A percentile compares a stretch with the other conserved stretches of the same genome.
phyloP scores from a whole-genome alignment of 805 yeast species.

The Clavispora vitiphila region DNA sequence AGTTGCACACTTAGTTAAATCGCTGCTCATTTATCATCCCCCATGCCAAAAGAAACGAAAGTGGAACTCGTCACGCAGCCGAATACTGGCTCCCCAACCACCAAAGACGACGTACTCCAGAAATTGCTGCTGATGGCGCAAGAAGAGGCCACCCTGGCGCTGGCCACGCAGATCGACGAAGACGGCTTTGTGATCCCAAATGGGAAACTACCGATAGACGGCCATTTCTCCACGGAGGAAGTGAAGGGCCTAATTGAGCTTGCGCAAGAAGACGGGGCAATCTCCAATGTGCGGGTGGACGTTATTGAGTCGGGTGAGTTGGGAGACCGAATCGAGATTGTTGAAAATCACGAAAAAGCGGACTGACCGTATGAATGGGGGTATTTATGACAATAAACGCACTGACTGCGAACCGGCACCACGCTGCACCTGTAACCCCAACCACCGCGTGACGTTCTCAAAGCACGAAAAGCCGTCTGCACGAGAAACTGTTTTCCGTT shows the following conservation, averaged over 20 bases:
- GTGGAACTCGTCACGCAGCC: constrained; percentile 28
- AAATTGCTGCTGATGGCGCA: constrained; percentile 24
- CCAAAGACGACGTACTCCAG: constrained; percentile 15
- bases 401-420: no score
- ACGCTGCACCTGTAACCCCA: no score
- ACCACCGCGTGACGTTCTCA: no score
- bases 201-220: constrained; percentile 37
- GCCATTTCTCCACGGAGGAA: constrained; percentile 35
- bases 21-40: neutral
- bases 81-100: constrained; percentile 4
- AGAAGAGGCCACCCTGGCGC: constrained; percentile 11
- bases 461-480: no score
- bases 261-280: constrained; percentile 27
- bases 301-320: constrained; percentile 20
- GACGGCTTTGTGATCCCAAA: constrained; percentile 35
- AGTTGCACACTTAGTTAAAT: no score
- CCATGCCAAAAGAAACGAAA: constrained; percentile 13
- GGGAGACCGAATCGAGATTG: constrained; percentile 29
- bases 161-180: constrained; percentile 13
- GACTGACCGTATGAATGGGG: no score
- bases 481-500: no score
- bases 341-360: constrained; percentile 8
- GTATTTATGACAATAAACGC: no score
- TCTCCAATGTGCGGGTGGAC: constrained; percentile 23
- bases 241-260: constrained; percentile 25